phyloP scores from a whole-genome alignment of 495 filamentous ascomycete genomes.

The Daldinia bambusicola region DNA sequence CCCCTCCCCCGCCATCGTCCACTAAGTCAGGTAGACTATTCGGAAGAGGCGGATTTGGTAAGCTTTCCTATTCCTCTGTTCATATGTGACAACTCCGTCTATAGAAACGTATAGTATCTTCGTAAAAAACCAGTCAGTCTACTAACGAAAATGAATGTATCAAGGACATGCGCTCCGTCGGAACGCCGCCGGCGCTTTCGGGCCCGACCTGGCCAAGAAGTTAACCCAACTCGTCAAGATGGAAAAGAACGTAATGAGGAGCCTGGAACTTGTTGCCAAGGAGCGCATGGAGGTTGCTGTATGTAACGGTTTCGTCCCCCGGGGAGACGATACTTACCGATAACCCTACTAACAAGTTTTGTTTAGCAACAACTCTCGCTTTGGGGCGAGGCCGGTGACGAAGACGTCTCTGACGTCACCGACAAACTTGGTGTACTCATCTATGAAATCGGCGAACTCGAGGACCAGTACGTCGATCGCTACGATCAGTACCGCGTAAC shows the following conservation, averaged over 20 bases:
- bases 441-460: slow-evolving; percentile 98
- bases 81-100: not conserved
- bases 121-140: not conserved
- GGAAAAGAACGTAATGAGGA: slow-evolving; percentile 99
- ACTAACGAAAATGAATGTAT: slow-evolving; percentile 30
- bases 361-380: slow-evolving; percentile 94
- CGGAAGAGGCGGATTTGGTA: slow-evolving; percentile 84
- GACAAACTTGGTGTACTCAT: slow-evolving; percentile 98
- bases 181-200: slow-evolving; percentile 90
- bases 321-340: not conserved
- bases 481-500: slow-evolving; percentile 99
- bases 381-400: slow-evolving; percentile 96
- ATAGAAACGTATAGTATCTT: not conserved
- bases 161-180: slow-evolving; percentile 94
- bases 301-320: slow-evolving; percentile 54
- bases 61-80: slow-evolving; percentile 31
- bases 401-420: slow-evolving; percentile 98
- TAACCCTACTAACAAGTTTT: slow-evolving; percentile 42
- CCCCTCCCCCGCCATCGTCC: slow-evolving; percentile 87
- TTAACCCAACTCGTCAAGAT: slow-evolving; percentile 98
- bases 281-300: slow-evolving; percentile 99
- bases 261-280: slow-evolving; percentile 91
- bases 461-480: slow-evolving; percentile 96
- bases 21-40: slow-evolving; percentile 93
- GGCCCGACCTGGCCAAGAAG: slow-evolving; percentile 96